Evolutionary conservation across 192 early-diverging fungal genomes (phyloP).

Genomic region (Dissophora globulifera): DNA sequence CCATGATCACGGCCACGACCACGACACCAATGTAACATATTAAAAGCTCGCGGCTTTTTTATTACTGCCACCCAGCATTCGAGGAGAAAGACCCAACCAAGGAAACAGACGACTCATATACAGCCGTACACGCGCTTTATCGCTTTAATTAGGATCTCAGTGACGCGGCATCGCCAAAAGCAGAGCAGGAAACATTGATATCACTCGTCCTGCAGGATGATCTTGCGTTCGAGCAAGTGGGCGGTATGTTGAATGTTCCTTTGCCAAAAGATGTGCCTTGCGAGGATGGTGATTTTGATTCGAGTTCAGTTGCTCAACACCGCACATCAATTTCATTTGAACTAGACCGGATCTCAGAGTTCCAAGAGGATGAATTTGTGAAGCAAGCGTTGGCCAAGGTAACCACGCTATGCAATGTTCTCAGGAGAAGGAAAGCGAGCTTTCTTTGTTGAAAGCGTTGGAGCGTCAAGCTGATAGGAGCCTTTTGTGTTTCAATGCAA

Average conservation of each 20-base stretch:
- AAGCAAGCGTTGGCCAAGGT: slow-evolving; percentile 80
- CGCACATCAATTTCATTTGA: too few species aligned
- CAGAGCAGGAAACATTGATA: slow-evolving; percentile 20
- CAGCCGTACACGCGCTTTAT: not conserved
- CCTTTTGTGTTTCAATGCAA: not conserved
- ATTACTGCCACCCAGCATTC: too few species aligned
- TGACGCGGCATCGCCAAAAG: slow-evolving; percentile 13
- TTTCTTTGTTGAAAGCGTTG: too few species aligned
- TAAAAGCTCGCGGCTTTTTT: too few species aligned
- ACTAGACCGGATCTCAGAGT: slow-evolving; percentile 75
- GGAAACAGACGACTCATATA: too few species aligned
- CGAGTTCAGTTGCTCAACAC: too few species aligned
- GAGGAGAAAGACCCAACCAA: too few species aligned
- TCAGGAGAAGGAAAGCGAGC: not conserved
- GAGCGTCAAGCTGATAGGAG: too few species aligned
- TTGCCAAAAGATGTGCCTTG: too few species aligned
- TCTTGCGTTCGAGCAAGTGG: slow-evolving; percentile 45
- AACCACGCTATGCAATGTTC: not conserved
- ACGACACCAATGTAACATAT: not conserved
- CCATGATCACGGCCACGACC: slow-evolving; percentile 2
- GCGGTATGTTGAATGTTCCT: too few species aligned
- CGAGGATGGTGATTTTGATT: too few species aligned
- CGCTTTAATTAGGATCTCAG: not conserved
- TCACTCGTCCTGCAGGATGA: slow-evolving; percentile 38
- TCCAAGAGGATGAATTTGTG: slow-evolving; percentile 88